These are phyloP conservation scores for Neoscytalidium dimidiatum DNA, from an alignment of 2,329 filamentous ascomycete genomes.

Conservation along the genomic window DNA sequence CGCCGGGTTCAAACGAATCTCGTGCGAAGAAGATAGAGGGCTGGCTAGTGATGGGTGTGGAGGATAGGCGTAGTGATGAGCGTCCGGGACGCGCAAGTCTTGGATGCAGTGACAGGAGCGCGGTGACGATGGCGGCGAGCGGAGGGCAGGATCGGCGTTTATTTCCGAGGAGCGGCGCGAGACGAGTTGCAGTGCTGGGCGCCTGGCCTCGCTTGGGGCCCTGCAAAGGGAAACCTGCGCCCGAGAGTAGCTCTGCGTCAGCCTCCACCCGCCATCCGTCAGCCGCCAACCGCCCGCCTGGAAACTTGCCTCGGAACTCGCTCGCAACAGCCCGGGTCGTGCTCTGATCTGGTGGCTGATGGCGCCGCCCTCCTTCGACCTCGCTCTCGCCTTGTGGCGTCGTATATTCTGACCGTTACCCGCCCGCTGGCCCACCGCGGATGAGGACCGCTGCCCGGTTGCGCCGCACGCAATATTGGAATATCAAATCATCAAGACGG, in stretches of 20 bases:
- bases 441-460: neutral
- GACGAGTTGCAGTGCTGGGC: no score
- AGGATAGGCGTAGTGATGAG: no score
- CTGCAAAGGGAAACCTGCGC: neutral
- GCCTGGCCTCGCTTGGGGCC: no score
- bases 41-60: no score
- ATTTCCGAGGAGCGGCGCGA: neutral
- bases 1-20: no score
- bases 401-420: no score
- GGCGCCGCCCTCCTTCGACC: no score
- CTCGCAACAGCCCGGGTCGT: neutral
- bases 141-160: neutral
- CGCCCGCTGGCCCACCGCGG: neutral
- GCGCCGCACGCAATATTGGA: neutral
- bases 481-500: neutral
- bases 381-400: neutral
- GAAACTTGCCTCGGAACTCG: neutral
- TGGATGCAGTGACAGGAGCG: neutral
- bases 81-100: neutral
- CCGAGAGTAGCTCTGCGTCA: neutral
- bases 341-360: neutral
- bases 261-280: no score
- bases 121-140: neutral
- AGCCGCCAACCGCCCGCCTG: neutral
- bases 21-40: no score